Evolutionary conservation across 441 rosid genomes (phyloP), one percentile per base, ranked within the genome.

Genomic region (Theobroma grandiflorum): DNA sequence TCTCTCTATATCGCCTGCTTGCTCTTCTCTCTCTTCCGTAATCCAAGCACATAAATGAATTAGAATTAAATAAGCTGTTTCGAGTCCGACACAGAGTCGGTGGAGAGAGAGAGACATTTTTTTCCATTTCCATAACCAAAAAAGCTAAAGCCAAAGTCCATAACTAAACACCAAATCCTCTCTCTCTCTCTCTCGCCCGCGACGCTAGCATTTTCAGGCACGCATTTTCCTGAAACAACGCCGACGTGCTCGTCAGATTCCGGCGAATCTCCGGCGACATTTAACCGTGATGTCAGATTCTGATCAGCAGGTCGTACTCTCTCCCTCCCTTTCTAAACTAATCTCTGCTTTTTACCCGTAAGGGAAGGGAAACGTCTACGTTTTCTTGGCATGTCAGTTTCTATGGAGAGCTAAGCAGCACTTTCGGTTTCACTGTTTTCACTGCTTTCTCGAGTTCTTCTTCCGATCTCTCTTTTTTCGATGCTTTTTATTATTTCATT

Each of bases 41-140:
- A 86, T 76, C 81, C 33, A 78, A 83, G 58, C 81, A 22, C 64
- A 53, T 61, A 70, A 84, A 84, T 83, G 40, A 84, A 86, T 72
- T 70, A 26, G 26, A 88, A 81, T 84, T 80, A 72, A 83, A 52
- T 69, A 64, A 69, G 33, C 66, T 26, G 69, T 69, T 81, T 85
- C 76, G 70, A 78, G 85, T 86, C 90, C 88, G 84, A 83, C 79
- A 35, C 80, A 40, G 58, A 66, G 82, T 86, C 89, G 87, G 90
- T 87, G 88, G 83, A 35, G 61, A 72, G 76, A 50, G 78, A 59
- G 11, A 50, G 47, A 42, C 47, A 5, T 2, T 1, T 16, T n/a
- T 22, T 52, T 10, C 20, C 31, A 20, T 74, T 38, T 11, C 79
- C 53, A 66, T 43, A 42, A 11, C 74, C 35, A 20, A 43, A 43